Evolutionary conservation across 2,329 filamentous ascomycete species (phyloP), one percentile per base, ranked within the genome.

Genomic region (Ophidiomyces ophidiicola): DNA sequence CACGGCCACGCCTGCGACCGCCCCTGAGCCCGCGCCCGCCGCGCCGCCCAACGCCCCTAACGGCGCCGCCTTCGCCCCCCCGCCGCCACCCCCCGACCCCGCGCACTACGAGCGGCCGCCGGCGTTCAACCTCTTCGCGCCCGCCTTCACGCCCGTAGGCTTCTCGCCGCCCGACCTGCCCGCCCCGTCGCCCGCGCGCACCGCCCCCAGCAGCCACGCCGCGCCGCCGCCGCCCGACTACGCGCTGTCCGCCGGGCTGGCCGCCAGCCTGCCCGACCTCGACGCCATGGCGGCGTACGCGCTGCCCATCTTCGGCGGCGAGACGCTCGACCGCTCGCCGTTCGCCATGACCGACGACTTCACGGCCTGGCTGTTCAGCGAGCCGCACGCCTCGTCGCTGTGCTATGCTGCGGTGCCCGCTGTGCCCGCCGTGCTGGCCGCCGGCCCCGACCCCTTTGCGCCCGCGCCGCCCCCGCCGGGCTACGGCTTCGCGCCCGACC

Each of bases 341-440:
- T 88, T 88, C 54, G 79, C 81, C 6, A 82, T 92, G 65, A 80
- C 83, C 0, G 84, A 92, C 54, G 85, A 93, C 53, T 90, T 90
- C 52, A 79, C 87, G 47, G 78, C 80, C 4, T 93, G 82, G 68
- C 61, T 92, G 18, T 92, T 92, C 61, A 87, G 82, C 54, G 78
- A 77, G 24, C 71, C 71, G 12, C 69, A 71, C 18, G 65, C 61
- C 8, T 67, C 66, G 3, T 71, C 73, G 2, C 61, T 68, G 5
- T 63, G 74, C 49, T 66, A 64, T 12, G 71, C 71, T 41, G n/a
- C n/a, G n/a, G n/a, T n/a, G n/a, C 51, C 55, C 5, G 45, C 58
- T 10, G 45, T 55, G 25, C 48, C 61, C 17, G 55, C 61, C 23
- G 63, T 66, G 53, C 56, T 63, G 32, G 56, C 60, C 4, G 52